Evolutionary conservation across 2,329 filamentous ascomycete genomes (phyloP).

Genomic region (Botrytis hyacinthi): DNA sequence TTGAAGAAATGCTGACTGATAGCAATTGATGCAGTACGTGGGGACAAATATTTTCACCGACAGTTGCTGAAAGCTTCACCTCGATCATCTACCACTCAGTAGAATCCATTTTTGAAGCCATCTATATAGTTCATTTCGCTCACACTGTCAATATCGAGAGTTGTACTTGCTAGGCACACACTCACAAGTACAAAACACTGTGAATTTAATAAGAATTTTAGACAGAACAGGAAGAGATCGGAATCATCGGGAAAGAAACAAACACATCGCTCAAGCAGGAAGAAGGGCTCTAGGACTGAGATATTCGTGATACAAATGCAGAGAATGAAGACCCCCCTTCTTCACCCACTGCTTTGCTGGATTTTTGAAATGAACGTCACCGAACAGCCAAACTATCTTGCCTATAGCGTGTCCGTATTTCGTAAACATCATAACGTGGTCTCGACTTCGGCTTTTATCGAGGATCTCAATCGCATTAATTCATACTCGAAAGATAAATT

Average conservation of each 20-base stretch:
- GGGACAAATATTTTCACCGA: background rate
- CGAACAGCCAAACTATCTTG: too few relatives aligned
- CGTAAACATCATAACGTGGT: background rate
- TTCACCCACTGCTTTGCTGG: background rate
- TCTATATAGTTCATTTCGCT: background rate
- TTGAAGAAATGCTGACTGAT: background rate
- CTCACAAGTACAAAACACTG: background rate
- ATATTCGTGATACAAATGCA: background rate
- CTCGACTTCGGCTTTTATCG: background rate
- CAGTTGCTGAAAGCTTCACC: background rate
- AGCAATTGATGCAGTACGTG: background rate
- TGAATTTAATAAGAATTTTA: background rate
- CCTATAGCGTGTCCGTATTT: background rate
- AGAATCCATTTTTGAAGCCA: background rate
- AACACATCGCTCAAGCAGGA: too few relatives aligned
- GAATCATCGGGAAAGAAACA: background rate
- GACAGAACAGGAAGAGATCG: background rate
- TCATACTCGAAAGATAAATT: background rate
- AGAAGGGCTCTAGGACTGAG: too few relatives aligned
- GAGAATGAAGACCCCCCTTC: background rate
- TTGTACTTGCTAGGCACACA: background rate
- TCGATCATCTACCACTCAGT: background rate
- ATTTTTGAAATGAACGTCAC: background rate
- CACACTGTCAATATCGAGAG: too few relatives aligned
- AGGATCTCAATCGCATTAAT: background rate